These are phyloP conservation scores for Coniochaeta sp. DNA, from an alignment of 2,329 filamentous ascomycete species.

Conservation along the genomic window DNA sequence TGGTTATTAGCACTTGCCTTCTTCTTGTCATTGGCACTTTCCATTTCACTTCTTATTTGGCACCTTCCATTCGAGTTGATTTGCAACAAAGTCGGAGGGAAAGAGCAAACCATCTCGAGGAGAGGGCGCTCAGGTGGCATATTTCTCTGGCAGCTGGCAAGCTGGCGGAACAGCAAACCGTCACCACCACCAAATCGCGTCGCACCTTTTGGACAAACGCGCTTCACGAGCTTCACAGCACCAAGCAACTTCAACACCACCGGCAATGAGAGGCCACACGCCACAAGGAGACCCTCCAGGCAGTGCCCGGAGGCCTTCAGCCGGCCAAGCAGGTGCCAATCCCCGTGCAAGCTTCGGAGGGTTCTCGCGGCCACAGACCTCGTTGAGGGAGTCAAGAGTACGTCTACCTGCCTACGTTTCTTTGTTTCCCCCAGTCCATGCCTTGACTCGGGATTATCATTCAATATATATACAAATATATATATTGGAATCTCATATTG, in stretches of 20 bases:
- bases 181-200: not conserved
- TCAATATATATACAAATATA: not conserved
- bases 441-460: no score
- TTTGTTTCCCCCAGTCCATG: slow-evolving; percentile 1
- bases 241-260: not conserved
- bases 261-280: slow-evolving; percentile 12
- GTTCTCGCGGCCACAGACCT: slow-evolving; percentile 17
- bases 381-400: slow-evolving; percentile 21
- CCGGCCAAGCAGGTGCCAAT: not conserved
- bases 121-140: not conserved
- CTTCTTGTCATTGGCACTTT: no score
- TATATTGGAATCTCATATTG: no score
- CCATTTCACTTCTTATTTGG: no score
- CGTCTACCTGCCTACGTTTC: no score
- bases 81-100: no score
- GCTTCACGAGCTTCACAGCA: not conserved
- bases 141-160: not conserved
- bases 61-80: no score
- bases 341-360: slow-evolving; percentile 4
- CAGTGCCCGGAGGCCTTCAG: slow-evolving; percentile 12
- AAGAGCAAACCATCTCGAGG: no score
- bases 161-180: not conserved
- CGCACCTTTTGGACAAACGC: not conserved
- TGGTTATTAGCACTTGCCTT: no score
- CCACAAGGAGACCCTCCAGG: slow-evolving; percentile 19